phyloP scores from a whole-genome alignment of 2,329 filamentous ascomycete genomes.

The Penicillium frequentans region DNA sequence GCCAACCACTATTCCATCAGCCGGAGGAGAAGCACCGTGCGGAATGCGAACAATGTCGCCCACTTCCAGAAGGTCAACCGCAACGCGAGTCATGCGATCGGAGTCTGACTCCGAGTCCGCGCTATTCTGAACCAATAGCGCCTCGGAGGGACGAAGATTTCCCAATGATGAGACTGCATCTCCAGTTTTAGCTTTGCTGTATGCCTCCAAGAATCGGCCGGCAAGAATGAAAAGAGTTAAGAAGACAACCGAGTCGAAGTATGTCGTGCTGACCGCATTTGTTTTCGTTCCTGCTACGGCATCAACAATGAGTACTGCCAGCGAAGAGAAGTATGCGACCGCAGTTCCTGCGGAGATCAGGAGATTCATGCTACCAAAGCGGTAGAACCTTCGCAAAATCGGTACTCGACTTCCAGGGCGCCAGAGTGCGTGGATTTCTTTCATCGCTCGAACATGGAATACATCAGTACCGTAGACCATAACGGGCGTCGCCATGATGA shows the following conservation, averaged over 20 bases:
- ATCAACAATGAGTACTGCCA: constrained; percentile 71
- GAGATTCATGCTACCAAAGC: constrained; percentile 97
- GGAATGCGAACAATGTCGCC: constrained; percentile 74
- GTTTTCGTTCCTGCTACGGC: constrained; percentile 35
- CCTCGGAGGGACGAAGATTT: constrained; percentile 74
- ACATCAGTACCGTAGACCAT: constrained; percentile 85
- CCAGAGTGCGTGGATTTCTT: constrained; percentile 79
- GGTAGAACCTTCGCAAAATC: constrained; percentile 73
- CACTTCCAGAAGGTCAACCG: constrained; percentile 69
- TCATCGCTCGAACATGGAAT: constrained; percentile 77
- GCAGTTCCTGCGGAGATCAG: constrained; percentile 85
- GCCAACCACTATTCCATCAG: constrained; percentile 66
- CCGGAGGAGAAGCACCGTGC: constrained; percentile 79
- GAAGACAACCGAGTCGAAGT: constrained; percentile 93
- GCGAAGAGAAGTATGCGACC: constrained; percentile 81
- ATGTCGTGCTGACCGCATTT: constrained; percentile 60
- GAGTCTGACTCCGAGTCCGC: neutral
- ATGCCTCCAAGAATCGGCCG: constrained; percentile 65
- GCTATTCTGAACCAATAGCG: constrained; percentile 58
- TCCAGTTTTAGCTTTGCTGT: constrained; percentile 87
- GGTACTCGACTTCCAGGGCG: constrained; percentile 71
- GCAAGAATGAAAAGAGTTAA: constrained; percentile 82
- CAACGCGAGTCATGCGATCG: constrained; percentile 46
- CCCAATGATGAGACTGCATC: constrained; percentile 80
- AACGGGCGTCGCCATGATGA: constrained; percentile 78